Evolutionary conservation across 345 rosid genomes (phyloP), one percentile per base, ranked within the genome.

Genomic region (Eucalyptus cladocalyx): DNA sequence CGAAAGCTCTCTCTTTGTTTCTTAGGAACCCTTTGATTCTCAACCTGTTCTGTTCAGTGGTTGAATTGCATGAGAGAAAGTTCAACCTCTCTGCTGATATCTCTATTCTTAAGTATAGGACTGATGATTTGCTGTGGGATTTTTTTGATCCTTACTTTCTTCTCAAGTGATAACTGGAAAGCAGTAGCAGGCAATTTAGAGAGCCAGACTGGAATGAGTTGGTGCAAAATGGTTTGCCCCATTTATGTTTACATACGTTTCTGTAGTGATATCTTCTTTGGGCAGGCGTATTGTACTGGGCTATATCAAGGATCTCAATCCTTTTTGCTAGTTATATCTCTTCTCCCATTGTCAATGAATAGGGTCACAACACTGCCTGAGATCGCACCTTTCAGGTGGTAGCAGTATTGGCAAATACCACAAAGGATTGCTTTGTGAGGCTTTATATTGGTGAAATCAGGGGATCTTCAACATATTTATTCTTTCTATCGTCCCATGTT

Each of bases 141-240:
- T 91, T 92, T 89, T 97, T 97, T 92, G 93, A 94, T 93, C 99
- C 98, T 10, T 96, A 92, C 92, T 97, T 96, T 93, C 99, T 97
- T 92, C 94, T 96, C 80, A 91, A 91, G 89, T 93, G 86, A 89
- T 76, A 76, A 40, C 83, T 76, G 83, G 45, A 40, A 37, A 76
- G 83, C 8, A 76, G 47, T 40, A 21, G 45, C 83, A 76, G 83
- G 28, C 83, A 76, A 76, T 37, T 76, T 76, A 40, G 28, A 40
- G 83, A 30, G 42, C 47, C 28, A 76, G 47, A 72, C 81, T 72
- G 26, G 23, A 72, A 37, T 72, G 81, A 72, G 81, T 34, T 72
- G 81, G 43, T 72, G 81, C 81, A 72, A 72, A 34, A 34, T 72
- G 47, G 83, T 76, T 40, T 76, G 28, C 83, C 76, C 37, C 76